Conservation (phyloP, 768 basidiomycete genomes). For the Trametes gibbosa region DNA sequence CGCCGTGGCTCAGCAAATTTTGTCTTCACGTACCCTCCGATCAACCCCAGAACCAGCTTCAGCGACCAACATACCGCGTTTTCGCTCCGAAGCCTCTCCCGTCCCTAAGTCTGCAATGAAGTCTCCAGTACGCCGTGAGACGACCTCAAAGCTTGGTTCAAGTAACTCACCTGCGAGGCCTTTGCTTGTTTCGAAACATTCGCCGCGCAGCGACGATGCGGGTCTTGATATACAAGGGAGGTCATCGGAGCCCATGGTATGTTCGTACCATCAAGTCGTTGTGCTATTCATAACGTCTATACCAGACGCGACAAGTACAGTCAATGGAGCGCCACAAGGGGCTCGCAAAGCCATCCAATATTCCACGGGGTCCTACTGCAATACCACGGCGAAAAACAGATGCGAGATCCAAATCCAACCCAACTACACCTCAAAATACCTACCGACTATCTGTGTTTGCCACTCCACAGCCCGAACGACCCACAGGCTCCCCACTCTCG, state of each 20-base stretch:
- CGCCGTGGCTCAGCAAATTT: not conserved
- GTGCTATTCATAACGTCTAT: too few relatives aligned
- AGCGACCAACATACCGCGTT: constrained; percentile 2
- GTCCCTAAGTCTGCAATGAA: not conserved
- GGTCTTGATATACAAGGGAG: too few relatives aligned
- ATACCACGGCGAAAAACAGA: not conserved
- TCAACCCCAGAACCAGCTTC: not conserved
- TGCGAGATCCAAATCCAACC: constrained; percentile 7
- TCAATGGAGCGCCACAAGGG: too few relatives aligned
- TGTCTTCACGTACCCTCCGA: not conserved
- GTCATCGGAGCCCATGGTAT: too few relatives aligned
- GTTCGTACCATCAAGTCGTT: too few relatives aligned
- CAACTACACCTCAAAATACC: constrained; percentile 11
- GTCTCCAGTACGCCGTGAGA: not conserved
- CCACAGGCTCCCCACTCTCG: not conserved
- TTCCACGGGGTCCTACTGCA: not conserved
- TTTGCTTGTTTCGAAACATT: too few relatives aligned
- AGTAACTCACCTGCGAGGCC: too few relatives aligned
- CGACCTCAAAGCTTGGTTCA: not conserved
- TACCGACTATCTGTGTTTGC: not conserved
- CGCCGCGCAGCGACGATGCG: too few relatives aligned
- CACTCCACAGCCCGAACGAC: constrained; percentile 8
- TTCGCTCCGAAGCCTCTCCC: not conserved
- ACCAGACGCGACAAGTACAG: too few relatives aligned
- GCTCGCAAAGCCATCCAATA: not conserved